Evolutionary conservation across 805 yeast genomes (phyloP), one percentile per base, ranked within the genome.

Genomic region (Hanseniaspora taiwanica): DNA sequence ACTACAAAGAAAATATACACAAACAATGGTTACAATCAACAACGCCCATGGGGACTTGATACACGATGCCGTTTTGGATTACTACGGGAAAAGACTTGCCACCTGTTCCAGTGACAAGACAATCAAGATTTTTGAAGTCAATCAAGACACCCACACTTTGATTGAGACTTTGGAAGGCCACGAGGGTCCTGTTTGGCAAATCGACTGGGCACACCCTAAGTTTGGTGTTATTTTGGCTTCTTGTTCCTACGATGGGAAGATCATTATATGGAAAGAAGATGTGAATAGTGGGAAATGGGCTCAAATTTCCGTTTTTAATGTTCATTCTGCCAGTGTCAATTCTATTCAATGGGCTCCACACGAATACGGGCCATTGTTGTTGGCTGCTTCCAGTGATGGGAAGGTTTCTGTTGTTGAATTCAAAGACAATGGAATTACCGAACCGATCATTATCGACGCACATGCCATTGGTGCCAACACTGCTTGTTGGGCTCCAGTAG

Each of bases 161-260:
- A 70, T 81, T 16, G 96, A 86, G 49, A 87, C 97, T 1, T 66
- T 91, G 47, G 69, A 74, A 37, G 96, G 94, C 29, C 98, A 91
- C 60, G 96, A 86, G 46, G 98, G 97, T 25, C 97, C 98, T 10
- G 96, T 91, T 37, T 91, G 98, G 98, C 95, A 89, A 64, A 94
- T 86, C 17, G 76, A 84, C 40, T 91, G 98, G 98, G 97, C 97
- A 2, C 98, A 91, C 58, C 98, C 98, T 24, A 89, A 89, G 60
- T 91, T 89, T 56, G 98, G 98, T 31, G 80, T 85, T 12, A 84
- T 89, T 47, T 69, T 91, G 48, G 98, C 98, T 1, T 81, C 94
- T 20, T 84, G 94, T 51, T 85, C 96, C 1, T 91, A 85, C 56
- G 96, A 91, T 57, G 98, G 98, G 40, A 81, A 81, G 54, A 96